Percentiles rank a stretch among this genome's conserved stretches.
Conservation (phyloP, 2,329 filamentous ascomycete genomes). For the Fusarium sp. region DNA sequence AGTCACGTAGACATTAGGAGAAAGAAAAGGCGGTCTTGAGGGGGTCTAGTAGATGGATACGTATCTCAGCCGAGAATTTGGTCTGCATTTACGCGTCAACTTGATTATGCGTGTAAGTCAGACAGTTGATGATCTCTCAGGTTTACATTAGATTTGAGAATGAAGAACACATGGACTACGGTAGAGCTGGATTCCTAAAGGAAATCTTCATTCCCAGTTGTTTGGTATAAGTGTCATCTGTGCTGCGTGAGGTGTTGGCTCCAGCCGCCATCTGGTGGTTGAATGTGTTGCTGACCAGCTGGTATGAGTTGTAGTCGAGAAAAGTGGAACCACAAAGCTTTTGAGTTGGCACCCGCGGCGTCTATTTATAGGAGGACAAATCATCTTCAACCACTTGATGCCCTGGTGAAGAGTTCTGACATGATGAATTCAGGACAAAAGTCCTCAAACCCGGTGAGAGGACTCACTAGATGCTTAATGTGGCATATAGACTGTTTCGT, state of each 20-base stretch:
- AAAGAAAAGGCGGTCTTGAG: conserved; percentile 4
- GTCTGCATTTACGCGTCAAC: conserved; percentile 16
- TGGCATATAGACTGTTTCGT: not conserved
- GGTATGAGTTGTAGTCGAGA: conserved; percentile 34
- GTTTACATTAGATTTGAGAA: not conserved
- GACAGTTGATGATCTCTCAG: not conserved
- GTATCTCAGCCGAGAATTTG: not conserved
- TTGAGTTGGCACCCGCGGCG: conserved; percentile 31
- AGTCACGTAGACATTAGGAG: not conserved
- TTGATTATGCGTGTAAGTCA: conserved; percentile 29
- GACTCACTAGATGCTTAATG: not conserved
- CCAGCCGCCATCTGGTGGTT: conserved; percentile 34
- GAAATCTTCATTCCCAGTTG: not conserved
- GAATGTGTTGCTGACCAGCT: conserved; percentile 41
- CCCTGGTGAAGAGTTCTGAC: not conserved
- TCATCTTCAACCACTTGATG: conserved; percentile 17
- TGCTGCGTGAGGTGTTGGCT: conserved; percentile 27
- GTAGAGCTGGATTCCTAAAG: not conserved
- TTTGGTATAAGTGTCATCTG: conserved; percentile 1
- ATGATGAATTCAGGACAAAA: too few relatives aligned
- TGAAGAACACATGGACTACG: not conserved
- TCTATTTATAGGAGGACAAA: conserved; percentile 11
- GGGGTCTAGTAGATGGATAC: not conserved
- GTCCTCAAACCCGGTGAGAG: not conserved
- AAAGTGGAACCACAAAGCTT: conserved; percentile 34